A percentile compares a stretch with the other conserved stretches of the same genome.
Evolutionary conservation across 257 asterid genomes (phyloP).

Genomic region (Capsicum chinense): DNA sequence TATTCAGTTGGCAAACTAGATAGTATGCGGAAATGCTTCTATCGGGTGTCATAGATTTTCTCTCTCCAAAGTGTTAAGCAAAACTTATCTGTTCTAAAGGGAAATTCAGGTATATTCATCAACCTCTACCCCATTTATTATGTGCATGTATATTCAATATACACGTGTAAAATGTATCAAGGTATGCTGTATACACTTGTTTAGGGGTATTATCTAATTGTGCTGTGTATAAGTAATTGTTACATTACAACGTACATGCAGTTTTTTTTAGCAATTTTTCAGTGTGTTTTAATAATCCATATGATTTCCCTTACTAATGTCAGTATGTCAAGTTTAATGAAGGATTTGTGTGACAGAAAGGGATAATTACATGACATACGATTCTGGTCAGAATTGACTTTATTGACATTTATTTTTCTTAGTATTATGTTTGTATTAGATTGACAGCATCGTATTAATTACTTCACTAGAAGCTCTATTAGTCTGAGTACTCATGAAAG

Average conservation of each 20-base stretch:
- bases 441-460: neutral
- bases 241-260: neutral
- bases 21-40: neutral
- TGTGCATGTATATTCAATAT: neutral
- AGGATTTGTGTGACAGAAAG: neutral
- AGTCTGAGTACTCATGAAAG: neutral
- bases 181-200: neutral
- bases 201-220: neutral
- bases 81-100: neutral
- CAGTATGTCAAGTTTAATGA: too few relatives aligned
- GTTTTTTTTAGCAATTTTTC: neutral
- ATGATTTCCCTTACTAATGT: neutral
- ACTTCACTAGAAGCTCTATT: neutral
- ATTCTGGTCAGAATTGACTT: neutral
- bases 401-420: neutral
- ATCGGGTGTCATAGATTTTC: neutral
- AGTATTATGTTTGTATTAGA: neutral
- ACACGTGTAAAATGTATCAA: neutral
- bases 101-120: neutral
- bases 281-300: neutral
- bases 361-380: neutral
- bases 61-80: neutral
- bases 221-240: neutral
- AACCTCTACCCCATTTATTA: neutral
- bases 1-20: slow-evolving; percentile 16